A percentile compares a stretch with the other conserved stretches of the same genome.
phyloP scores from a whole-genome alignment of 208 protist genomes.

The Trypanosoma avium region DNA sequence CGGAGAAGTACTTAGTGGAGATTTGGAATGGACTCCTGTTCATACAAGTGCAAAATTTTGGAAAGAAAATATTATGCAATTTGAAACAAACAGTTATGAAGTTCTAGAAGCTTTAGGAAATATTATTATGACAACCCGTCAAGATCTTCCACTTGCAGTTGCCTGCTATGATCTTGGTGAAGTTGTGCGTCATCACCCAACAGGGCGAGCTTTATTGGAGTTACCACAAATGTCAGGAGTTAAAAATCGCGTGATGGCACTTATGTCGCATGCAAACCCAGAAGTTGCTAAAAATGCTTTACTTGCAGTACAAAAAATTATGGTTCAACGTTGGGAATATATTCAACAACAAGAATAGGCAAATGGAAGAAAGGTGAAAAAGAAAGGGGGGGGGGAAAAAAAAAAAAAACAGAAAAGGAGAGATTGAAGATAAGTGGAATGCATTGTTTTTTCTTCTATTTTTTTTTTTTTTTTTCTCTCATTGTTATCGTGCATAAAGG shows the following conservation, averaged over 20 bases:
- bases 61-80: slow-evolving; percentile 88
- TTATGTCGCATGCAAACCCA: slow-evolving; percentile 80
- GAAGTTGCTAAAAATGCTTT: slow-evolving; percentile 90
- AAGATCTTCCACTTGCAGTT: slow-evolving; percentile 74
- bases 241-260: slow-evolving; percentile 81
- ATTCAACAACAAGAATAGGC: slow-evolving; percentile 53
- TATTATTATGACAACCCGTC: slow-evolving; percentile 62
- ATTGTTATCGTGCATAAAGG: too few species aligned
- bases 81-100: slow-evolving; percentile 91
- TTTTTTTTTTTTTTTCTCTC: too few species aligned
- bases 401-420: slow-evolving; percentile 4
- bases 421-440: too few species aligned
- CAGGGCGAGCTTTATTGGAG: slow-evolving; percentile 74
- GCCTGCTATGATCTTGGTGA: slow-evolving; percentile 93
- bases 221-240: slow-evolving; percentile 71
- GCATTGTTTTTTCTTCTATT: too few species aligned
- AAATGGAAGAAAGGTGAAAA: slow-evolving; percentile 5
- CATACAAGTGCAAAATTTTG: slow-evolving; percentile 94
- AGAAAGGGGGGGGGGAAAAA: slow-evolving; percentile 1
- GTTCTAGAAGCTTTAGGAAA: slow-evolving; percentile 87
- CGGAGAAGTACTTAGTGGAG: slow-evolving; percentile 85
- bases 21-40: slow-evolving; percentile 91
- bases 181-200: slow-evolving; percentile 90
- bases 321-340: slow-evolving; percentile 93
- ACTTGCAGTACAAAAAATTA: slow-evolving; percentile 92